Conservation (phyloP, 2,329 filamentous ascomycete species). For the Colletotrichum sp. region DNA sequence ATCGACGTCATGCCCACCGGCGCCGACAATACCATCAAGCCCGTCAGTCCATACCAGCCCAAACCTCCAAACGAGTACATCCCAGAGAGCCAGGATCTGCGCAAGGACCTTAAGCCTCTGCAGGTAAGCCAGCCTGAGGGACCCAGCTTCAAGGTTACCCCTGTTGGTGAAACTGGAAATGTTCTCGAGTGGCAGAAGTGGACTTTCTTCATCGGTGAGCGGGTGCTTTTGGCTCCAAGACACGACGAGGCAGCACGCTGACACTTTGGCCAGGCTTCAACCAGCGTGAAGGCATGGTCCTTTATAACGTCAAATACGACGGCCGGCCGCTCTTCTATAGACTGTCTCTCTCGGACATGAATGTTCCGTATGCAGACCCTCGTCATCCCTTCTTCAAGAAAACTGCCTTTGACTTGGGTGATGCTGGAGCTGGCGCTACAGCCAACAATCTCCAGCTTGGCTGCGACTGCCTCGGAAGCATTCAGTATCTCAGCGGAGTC, state of each 20-base stretch:
- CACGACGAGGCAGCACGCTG: background rate
- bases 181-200: slow-evolving; percentile 40
- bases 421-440: slow-evolving; percentile 67
- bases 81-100: slow-evolving; percentile 62
- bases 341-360: slow-evolving; percentile 62
- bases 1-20: slow-evolving; percentile 75
- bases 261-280: slow-evolving; percentile 49
- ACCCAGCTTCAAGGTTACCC: slow-evolving; percentile 52
- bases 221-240: background rate
- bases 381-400: slow-evolving; percentile 67
- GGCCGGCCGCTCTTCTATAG: slow-evolving; percentile 63
- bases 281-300: slow-evolving; percentile 61
- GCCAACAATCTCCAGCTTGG: slow-evolving; percentile 72
- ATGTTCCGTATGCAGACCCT: slow-evolving; percentile 70
- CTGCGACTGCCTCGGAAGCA: slow-evolving; percentile 72
- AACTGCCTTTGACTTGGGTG: slow-evolving; percentile 73
- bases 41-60: slow-evolving; percentile 61
- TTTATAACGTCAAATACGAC: slow-evolving; percentile 65
- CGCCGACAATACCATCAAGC: slow-evolving; percentile 61
- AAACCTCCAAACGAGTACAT: slow-evolving; percentile 67
- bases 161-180: slow-evolving; percentile 6
- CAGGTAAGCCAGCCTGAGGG: slow-evolving; percentile 67
- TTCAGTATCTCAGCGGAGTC: slow-evolving; percentile 61
- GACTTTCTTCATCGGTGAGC: slow-evolving; percentile 56
- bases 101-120: slow-evolving; percentile 65